phyloP scores from a whole-genome alignment of 2,329 filamentous ascomycete species.

The Aspergillus unguis region DNA sequence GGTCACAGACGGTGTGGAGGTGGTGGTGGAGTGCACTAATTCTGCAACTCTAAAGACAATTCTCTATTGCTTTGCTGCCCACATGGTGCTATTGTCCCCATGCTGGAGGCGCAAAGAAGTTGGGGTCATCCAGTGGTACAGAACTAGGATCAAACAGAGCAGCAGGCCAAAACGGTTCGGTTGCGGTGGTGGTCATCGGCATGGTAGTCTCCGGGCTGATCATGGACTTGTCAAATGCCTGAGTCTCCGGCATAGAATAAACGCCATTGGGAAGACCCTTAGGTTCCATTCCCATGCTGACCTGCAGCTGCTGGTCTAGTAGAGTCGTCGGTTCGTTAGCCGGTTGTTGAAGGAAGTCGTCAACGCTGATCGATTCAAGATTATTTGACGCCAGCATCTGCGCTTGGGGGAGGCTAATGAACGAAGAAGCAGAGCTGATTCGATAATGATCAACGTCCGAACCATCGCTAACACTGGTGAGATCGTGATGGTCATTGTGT shows the following conservation, averaged over 20 bases:
- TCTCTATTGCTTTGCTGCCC: neutral
- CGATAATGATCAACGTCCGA: slow-evolving; percentile 42
- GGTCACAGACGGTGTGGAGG: slow-evolving; percentile 37
- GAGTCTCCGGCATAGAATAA: slow-evolving; percentile 27
- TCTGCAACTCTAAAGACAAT: slow-evolving; percentile 20
- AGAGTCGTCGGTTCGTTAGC: slow-evolving; percentile 40
- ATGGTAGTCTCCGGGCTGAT: slow-evolving; percentile 18
- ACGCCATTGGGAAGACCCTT: slow-evolving; percentile 32
- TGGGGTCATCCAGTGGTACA: slow-evolving; percentile 29
- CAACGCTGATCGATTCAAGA: slow-evolving; percentile 42
- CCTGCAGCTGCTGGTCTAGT: slow-evolving; percentile 40
- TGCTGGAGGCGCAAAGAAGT: slow-evolving; percentile 27
- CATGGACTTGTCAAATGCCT: slow-evolving; percentile 22
- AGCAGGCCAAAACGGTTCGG: slow-evolving; percentile 34
- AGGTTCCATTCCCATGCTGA: slow-evolving; percentile 34
- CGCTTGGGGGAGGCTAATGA: slow-evolving; percentile 40
- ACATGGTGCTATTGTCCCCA: slow-evolving; percentile 27
- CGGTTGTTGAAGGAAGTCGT: slow-evolving; percentile 41
- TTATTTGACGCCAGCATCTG: slow-evolving; percentile 41
- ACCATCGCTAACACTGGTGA: slow-evolving; percentile 41
- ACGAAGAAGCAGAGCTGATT: slow-evolving; percentile 43
- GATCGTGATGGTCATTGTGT: slow-evolving; percentile 34
- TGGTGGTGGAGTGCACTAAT: slow-evolving; percentile 36
- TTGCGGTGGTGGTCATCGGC: slow-evolving; percentile 24
- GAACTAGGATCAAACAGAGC: slow-evolving; percentile 32